Percentiles rank a stretch among this genome's conserved stretches.
Evolutionary conservation across 176 grass and related monocot species (phyloP).

Genomic region (Eleusine indica): DNA sequence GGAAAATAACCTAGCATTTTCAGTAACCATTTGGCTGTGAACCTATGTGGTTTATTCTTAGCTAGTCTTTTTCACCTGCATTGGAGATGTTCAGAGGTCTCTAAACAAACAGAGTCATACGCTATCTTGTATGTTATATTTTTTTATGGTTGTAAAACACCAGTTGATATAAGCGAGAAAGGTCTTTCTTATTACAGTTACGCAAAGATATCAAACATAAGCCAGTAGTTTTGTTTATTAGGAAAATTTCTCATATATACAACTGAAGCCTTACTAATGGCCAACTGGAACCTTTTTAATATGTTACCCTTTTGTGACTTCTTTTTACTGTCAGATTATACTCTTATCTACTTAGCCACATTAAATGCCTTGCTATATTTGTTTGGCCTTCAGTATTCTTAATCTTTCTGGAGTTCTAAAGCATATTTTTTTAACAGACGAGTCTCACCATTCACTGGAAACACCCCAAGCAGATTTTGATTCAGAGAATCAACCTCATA

Average conservation of each 20-base stretch:
- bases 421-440: conserved; percentile 50
- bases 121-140: conserved; percentile 17
- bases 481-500: conserved; percentile 39
- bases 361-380: conserved; percentile 20
- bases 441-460: conserved; percentile 21
- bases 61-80: conserved; percentile 4
- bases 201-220: neutral
- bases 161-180: neutral
- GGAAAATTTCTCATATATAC: neutral
- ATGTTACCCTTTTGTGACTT: neutral
- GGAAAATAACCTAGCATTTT: neutral
- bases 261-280: neutral
- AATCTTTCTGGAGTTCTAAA: conserved; percentile 22
- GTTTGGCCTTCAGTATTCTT: conserved; percentile 26
- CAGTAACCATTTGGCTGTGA: conserved; percentile 35
- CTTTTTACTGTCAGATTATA: conserved; percentile 5
- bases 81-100: conserved; percentile 20
- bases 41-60: conserved; percentile 23
- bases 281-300: conserved; percentile 12
- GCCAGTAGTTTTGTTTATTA: neutral
- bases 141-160: neutral
- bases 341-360: conserved; percentile 15
- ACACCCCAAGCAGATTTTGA: conserved; percentile 28
- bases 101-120: conserved; percentile 12
- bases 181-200: neutral